Percentiles rank a stretch among this genome's conserved stretches.
Conservation (phyloP, 192 early-diverging fungal genomes). For the Pecoramyces ruminantium region DNA sequence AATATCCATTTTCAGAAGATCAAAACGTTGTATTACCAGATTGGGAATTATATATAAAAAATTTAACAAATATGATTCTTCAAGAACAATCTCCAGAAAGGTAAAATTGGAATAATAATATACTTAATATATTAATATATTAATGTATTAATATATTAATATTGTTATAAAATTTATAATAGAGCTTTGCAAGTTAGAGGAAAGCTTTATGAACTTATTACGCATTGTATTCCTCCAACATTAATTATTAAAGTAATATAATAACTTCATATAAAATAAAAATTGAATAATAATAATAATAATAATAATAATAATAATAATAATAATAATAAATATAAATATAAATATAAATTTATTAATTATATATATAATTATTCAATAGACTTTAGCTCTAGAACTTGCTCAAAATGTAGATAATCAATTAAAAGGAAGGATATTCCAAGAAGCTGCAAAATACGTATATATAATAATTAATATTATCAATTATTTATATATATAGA, state of each 20-base stretch:
- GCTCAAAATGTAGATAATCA: conserved; percentile 46
- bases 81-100: conserved; percentile 56
- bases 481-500: too few relatives aligned
- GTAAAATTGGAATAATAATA: too few relatives aligned
- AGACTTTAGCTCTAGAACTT: conserved; percentile 56
- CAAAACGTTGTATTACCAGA: conserved; percentile 56
- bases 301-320: too few relatives aligned
- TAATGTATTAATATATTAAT: too few relatives aligned
- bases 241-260: conserved; percentile 61
- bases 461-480: neutral
- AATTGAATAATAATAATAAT: too few relatives aligned
- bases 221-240: conserved; percentile 74
- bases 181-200: conserved; percentile 52
- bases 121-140: too few relatives aligned
- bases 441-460: conserved; percentile 66
- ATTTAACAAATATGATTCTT: conserved; percentile 50
- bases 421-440: conserved; percentile 47
- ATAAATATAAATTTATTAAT: too few relatives aligned
- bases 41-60: conserved; percentile 70
- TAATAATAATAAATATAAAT: too few relatives aligned
- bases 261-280: too few relatives aligned
- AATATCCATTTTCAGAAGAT: conserved; percentile 29
- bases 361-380: neutral
- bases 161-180: neutral
- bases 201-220: conserved; percentile 69